Conservation (phyloP, 108 stramenopile species). For the Heterococcus sp. region DNA sequence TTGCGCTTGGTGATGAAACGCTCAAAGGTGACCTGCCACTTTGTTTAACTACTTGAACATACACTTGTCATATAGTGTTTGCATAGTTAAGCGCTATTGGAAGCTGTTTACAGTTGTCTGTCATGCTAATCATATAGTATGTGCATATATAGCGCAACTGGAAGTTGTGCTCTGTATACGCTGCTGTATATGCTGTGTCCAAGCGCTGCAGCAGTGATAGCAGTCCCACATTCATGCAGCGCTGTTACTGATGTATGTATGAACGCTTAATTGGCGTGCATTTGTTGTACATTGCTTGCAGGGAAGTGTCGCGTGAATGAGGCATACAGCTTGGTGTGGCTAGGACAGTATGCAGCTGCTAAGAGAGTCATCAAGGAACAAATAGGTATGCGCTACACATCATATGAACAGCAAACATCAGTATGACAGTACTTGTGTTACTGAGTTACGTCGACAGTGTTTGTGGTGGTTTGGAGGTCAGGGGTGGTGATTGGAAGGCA, state of each 20-base stretch:
- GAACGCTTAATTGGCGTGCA: neutral
- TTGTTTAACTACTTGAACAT: neutral
- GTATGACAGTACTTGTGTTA: no score
- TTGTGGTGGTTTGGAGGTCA: no score
- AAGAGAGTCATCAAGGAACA: slow-evolving; percentile 8
- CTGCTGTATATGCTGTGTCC: neutral
- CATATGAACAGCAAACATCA: no score
- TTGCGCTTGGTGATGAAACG: neutral
- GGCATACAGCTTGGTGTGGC: slow-evolving; percentile 39
- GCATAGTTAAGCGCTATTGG: neutral
- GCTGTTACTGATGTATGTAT: neutral
- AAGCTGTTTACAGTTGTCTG: neutral
- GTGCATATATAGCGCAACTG: no score
- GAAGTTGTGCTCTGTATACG: no score
- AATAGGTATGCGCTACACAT: neutral
- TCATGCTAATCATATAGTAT: neutral
- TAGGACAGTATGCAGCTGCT: slow-evolving; percentile 25
- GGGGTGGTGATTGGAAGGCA: no score
- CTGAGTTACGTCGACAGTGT: no score
- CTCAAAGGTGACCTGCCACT: neutral
- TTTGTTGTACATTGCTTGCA: neutral
- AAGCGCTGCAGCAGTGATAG: neutral
- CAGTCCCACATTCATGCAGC: neutral
- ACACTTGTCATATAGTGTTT: neutral
- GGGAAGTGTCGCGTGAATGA: slow-evolving; percentile 40